Base-by-base conservation (phyloP, 148 eudicot species). In the Vaccinium darrowii region DNA sequence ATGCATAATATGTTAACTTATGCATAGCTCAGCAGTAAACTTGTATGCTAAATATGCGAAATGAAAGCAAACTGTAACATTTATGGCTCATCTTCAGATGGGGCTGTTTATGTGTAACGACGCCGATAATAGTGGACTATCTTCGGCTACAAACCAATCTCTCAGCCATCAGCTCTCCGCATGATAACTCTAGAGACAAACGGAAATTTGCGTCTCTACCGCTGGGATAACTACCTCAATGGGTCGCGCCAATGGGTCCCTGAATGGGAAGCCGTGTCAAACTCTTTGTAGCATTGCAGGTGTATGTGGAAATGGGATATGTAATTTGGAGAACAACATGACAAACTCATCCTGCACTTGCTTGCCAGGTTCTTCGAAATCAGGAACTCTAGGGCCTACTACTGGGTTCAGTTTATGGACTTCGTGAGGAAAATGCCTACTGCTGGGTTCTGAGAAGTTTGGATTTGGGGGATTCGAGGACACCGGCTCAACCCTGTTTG, bases 381-480 rank as follows among this genome's bases (percentile, higher is more conserved):
- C 39, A 36, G 3, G 39, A 36, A 36, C 39, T 36, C 39, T 36
- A 36, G 2, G 39, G 39, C 39, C 36, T 33, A 33, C 36, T 33
- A 2, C 2, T 33, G 36, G 36, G 36, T 33, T 33, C 36, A 33
- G 36, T 33, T 33, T 33, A 33, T 33, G 36, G 36, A 33, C 2
- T 33, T 33, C 36, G 2, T 1, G 36, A 33, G 36, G 36, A 33
- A 1, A 33, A 33, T 1, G 36, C 36, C 39, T 36, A 36, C 39
- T 36, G 3, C 39, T 36, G 3, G 39, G 39, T 18, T 94, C 98
- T 33, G 36, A 33, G 2, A 33, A 1, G 93, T 93, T 56, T 94
- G 90, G 95, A 93, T 96, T 90, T 81, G 99, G 99, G 15, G 99
- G 99, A 58, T 96, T 91, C 67, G 92, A 93, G 87, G 97, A 96